phyloP scores from a whole-genome alignment of 2,329 filamentous ascomycete genomes.

The Alternaria brassicae region DNA sequence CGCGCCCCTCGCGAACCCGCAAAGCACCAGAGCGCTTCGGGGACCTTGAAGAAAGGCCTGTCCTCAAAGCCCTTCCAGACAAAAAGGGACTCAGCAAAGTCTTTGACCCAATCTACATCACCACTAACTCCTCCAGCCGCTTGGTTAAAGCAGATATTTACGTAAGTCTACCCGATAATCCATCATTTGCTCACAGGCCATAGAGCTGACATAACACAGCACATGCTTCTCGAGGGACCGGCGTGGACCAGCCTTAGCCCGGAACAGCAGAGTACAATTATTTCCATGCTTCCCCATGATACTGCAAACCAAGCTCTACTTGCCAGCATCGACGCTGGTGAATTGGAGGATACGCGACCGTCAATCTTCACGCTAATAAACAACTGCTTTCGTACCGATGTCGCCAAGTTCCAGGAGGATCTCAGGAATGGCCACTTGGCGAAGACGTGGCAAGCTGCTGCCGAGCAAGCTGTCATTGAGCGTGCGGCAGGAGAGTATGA shows the following conservation, averaged over 20 bases:
- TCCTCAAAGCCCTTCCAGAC: slow-evolving; percentile 10
- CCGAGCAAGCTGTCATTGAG: slow-evolving; percentile 60
- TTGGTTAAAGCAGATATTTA: slow-evolving; percentile 45
- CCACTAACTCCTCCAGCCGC: slow-evolving; percentile 40
- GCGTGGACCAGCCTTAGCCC: slow-evolving; percentile 41
- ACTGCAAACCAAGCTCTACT: slow-evolving; percentile 24
- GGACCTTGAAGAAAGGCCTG: slow-evolving; percentile 15
- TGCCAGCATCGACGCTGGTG: slow-evolving; percentile 21
- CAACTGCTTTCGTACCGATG: slow-evolving; percentile 59
- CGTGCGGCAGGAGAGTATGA: slow-evolving; percentile 64
- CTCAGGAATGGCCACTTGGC: slow-evolving; percentile 63
- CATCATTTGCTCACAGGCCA: background rate
- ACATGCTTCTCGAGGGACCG: slow-evolving; percentile 40
- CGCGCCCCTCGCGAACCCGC: slow-evolving; percentile 36
- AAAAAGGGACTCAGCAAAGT: slow-evolving; percentile 29
- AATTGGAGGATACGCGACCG: slow-evolving; percentile 28
- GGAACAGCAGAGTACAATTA: slow-evolving; percentile 28
- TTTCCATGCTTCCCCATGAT: slow-evolving; percentile 35
- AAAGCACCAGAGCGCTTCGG: slow-evolving; percentile 39
- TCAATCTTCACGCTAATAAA: slow-evolving; percentile 40
- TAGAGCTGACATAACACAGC: slow-evolving; percentile 20
- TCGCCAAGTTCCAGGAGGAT: slow-evolving; percentile 64
- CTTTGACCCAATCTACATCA: slow-evolving; percentile 42
- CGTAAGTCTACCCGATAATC: slow-evolving; percentile 12
- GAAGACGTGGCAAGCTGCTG: slow-evolving; percentile 64